Percentiles rank a stretch among this genome's conserved stretches.
Conservation (phyloP, 495 filamentous ascomycete genomes). For the Trichoderma virens region DNA sequence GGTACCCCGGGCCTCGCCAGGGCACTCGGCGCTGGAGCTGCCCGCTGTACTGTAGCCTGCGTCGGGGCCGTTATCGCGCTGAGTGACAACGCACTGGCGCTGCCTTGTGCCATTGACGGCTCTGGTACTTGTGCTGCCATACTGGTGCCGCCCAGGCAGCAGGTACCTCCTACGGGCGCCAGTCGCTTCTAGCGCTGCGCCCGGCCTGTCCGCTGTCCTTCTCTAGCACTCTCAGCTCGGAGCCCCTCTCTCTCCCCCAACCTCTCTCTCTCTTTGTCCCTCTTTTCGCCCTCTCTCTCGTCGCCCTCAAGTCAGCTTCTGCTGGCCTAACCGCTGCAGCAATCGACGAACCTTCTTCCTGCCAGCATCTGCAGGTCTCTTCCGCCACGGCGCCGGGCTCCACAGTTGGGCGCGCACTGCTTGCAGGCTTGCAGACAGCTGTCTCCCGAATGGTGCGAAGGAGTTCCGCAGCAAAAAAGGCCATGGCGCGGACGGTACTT, state of each 20-base stretch:
- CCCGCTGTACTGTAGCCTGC: not conserved
- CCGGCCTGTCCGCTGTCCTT: not conserved
- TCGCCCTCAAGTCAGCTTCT: not conserved
- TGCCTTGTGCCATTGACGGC: too few relatives aligned
- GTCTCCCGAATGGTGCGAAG: conserved; percentile 4
- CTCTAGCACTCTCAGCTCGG: not conserved
- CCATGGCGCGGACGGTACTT: not conserved
- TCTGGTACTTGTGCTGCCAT: not conserved
- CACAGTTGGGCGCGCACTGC: conserved; percentile 9
- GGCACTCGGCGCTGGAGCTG: conserved; percentile 5
- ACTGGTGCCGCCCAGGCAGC: too few relatives aligned
- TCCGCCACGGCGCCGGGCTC: conserved; percentile 6
- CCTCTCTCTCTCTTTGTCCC: not conserved
- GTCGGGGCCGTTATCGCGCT: conserved; percentile 1
- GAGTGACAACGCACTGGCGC: not conserved
- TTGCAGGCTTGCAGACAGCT: conserved; percentile 4
- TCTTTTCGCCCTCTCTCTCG: not conserved
- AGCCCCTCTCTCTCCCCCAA: not conserved
- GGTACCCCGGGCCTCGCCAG: not conserved
- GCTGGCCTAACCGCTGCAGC: conserved; percentile 3
- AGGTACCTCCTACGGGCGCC: too few relatives aligned
- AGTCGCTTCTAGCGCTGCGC: not conserved
- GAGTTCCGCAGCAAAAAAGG: not conserved
- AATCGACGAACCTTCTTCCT: conserved; percentile 5
- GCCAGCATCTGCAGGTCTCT: conserved; percentile 6